Conservation (phyloP, 1,284 basidiomycete species). For the Ganoderma meredithae region DNA sequence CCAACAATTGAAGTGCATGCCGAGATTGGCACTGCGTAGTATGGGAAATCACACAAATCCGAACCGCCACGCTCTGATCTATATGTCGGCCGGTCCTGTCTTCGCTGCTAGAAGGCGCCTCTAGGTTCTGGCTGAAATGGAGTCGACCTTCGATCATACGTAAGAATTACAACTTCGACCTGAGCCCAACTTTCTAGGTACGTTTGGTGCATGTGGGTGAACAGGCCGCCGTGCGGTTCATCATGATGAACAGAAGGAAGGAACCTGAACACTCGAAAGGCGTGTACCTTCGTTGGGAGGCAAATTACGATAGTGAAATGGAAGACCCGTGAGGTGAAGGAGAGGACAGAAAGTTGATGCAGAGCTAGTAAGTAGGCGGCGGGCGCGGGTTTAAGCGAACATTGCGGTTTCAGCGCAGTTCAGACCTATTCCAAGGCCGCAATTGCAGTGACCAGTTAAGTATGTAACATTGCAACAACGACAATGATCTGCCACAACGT, state of each 20-base stretch:
- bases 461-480: background rate
- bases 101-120: background rate
- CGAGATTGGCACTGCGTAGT: background rate
- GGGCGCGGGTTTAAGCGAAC: background rate
- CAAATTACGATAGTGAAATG: background rate
- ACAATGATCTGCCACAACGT: background rate
- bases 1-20: background rate
- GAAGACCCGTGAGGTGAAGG: background rate
- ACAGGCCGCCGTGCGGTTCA: background rate
- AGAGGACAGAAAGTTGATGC: background rate
- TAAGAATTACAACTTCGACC: background rate
- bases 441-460: too few relatives aligned
- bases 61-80: constrained; percentile 26
- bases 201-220: background rate
- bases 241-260: background rate
- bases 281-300: background rate
- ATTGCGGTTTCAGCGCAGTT: background rate
- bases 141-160: background rate
- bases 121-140: background rate
- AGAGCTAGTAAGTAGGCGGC: background rate
- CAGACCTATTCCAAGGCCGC: background rate
- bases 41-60: background rate
- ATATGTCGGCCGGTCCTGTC: background rate
- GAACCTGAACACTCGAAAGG: background rate
- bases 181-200: background rate